Base-by-base conservation (phyloP, 345 rosid genomes). In the Eucalyptus pauciflora region DNA sequence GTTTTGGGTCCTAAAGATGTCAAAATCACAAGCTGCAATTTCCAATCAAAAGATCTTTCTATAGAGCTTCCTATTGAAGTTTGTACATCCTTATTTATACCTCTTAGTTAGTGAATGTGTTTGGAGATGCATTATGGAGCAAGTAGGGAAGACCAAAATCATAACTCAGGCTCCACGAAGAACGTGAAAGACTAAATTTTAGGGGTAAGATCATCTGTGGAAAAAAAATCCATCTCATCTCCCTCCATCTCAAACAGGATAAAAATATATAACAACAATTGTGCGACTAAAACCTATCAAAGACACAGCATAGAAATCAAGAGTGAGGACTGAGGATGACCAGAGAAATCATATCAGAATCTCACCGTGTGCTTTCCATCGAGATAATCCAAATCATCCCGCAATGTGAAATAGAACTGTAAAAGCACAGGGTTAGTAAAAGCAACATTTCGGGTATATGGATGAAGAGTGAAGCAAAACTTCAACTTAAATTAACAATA, bases 341-440 rank as follows among this genome's bases (percentile, higher is more conserved):
- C 48, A 76, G 83, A 29, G 10, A 29, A 50, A 89, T 87, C 51
- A 48, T 33, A 50, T 24, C 41, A 22, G 89, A 89, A 31, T 89
- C 99, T 95, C 91, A 97, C 99, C 5, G 98, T 96, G 92, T 96
- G 98, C 95, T 97, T 98, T 88, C 95, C 99, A 56, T 97, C 99
- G n/a, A 97, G 99, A 91, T 97, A 98, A 92, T 97, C 99, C 46
- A 98, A 93, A 88, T 93, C 96, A 92, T 96, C 97, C 49, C 99
- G 97, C 92, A 98, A 89, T 48, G 99, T 96, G 87, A 96, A 90
- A 89, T 96, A 98, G 91, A 98, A 97, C 99, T 98, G 97, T 80
- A 92, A 91, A 86, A 52, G 27, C 81, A 87, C 58, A 90, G 18
- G 51, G 88, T 86, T n/a, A 88, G 76, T 25, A 92, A 88, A 92